Base-by-base conservation (phyloP, 164 flowering plant species). In the Tinospora cordifolia region DNA sequence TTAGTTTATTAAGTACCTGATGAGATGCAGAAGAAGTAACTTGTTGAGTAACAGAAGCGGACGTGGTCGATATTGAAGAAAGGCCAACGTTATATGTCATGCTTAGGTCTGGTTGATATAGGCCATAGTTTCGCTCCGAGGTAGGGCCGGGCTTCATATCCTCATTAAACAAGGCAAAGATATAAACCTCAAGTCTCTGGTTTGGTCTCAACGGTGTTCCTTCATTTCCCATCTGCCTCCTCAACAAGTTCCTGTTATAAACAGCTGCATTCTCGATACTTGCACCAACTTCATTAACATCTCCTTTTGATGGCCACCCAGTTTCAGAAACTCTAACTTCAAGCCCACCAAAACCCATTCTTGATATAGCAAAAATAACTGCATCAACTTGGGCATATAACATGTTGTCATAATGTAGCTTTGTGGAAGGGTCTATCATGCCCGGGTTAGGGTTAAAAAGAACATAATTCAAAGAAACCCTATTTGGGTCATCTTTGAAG, bases 281-380 rank as follows among this genome's bases (percentile, higher is more conserved):
- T 36, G 98, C 98, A 9, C 98, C 96, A 34, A 77, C 67, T 64
- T 93, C 98, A 66, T 83, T 62, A 0, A 49, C n/a, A 74, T 93
- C 97, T 1, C 98, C 98, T 70, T 84, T 84, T 14, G 98, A 90
- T 1, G 98, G 98, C 98, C 98, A 93, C 30, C 98, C 98, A 0
- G 98, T 93, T 73, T 93, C 97, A 13, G 96, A 86, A 14, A 93
- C 92, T 69, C 81, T 71, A 3, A 91, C 97, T 54, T 93, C 96
- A 46, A 93, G 15, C 2, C 81, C 87, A 1, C 73, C 75, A 75
- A 67, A 91, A 0, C 98, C 98, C 82, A 91, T 47, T 49, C 86
- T 81, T 3, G 83, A 71, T 30, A 81, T 71, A 5, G 98, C 98
- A 73, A 88, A 88, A 17, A 83, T 75, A 15, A 84, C 92, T 9